Conservation (phyloP, 495 filamentous ascomycete genomes). For the Articulospora tetracladia region DNA sequence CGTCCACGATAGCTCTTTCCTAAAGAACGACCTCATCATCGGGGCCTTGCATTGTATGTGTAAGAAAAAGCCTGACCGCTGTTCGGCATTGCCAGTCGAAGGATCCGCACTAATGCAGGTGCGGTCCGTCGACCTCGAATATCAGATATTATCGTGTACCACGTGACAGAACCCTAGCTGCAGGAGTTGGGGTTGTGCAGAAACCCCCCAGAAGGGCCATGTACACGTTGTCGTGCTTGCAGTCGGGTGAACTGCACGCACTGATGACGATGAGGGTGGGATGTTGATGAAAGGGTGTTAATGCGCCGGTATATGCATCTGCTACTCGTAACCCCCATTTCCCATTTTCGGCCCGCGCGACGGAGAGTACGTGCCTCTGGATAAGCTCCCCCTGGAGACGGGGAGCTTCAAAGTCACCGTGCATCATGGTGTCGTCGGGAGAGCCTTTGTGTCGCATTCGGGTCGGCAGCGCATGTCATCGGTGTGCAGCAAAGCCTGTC, state of each 20-base stretch:
- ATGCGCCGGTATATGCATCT: too few species aligned
- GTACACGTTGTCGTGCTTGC: background rate
- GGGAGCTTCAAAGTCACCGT: background rate
- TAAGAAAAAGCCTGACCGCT: background rate
- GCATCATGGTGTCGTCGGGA: background rate
- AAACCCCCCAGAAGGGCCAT: background rate
- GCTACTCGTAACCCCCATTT: too few species aligned
- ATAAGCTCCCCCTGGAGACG: background rate
- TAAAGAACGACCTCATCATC: background rate
- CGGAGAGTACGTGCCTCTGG: too few species aligned
- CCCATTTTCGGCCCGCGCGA: too few species aligned
- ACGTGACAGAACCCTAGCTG: constrained; percentile 3
- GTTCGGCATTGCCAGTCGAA: background rate
- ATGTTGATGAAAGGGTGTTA: background rate
- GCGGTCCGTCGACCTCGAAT: background rate
- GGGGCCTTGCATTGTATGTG: background rate
- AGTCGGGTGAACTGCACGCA: background rate
- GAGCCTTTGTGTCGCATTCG: constrained; percentile 4
- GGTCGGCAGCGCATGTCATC: constrained; percentile 7
- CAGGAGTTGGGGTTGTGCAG: background rate
- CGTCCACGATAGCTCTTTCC: background rate
- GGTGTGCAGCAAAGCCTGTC: background rate
- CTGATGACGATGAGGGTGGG: background rate
- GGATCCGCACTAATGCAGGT: background rate
- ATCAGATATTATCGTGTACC: constrained; percentile 7